Base-by-base conservation (phyloP, 345 rosid genomes). In the Balakata baccata region DNA sequence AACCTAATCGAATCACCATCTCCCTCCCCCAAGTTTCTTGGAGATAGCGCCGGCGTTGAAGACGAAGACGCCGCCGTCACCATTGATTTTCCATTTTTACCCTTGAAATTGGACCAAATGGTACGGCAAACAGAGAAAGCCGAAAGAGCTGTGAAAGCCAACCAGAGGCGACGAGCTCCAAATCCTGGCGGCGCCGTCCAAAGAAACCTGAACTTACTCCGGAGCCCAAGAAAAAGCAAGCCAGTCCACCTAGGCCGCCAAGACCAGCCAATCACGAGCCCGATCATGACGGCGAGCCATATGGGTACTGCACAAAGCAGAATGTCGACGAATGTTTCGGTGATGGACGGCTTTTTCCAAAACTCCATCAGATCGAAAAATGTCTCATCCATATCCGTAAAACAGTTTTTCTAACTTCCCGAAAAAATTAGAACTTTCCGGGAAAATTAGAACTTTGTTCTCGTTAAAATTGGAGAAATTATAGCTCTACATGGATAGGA, bases 191-290 rank as follows among this genome's bases (percentile, higher is more conserved):
- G 98, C 22, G 87, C 90, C n/a, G 97, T 86, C 88, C 93, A 88
- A 9, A 89, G 68, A 76, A 95, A 92, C 69, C 98, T 87, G 60
- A 92, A 85, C 83, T 87, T 89, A 74, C 90, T 81, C 39, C 99
- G 89, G 41, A 92, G 74, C 39, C 98, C 98, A 52, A 95, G 78
- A 77, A 79, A 95, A 56, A 95, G 66, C 81, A 95, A 84, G 37
- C 96, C 83, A 11, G 98, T 95, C 98, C 99, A 95, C 45, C 98
- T 77, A 0, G 98, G 99, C 39, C 99, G 90, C 98, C 99, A 92
- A 5, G 97, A 84, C 99, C 99, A 95, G 13, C 99, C 99, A 73
- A 92, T 91, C 45, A 92, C 71, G 78, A 95, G 94, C 6, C 99
- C 99, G 82, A 95, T 91, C 99, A 87, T 89, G 59, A 95, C 90